Conservation (phyloP, 2,329 filamentous ascomycete species). For the Fusarium anguioides region DNA sequence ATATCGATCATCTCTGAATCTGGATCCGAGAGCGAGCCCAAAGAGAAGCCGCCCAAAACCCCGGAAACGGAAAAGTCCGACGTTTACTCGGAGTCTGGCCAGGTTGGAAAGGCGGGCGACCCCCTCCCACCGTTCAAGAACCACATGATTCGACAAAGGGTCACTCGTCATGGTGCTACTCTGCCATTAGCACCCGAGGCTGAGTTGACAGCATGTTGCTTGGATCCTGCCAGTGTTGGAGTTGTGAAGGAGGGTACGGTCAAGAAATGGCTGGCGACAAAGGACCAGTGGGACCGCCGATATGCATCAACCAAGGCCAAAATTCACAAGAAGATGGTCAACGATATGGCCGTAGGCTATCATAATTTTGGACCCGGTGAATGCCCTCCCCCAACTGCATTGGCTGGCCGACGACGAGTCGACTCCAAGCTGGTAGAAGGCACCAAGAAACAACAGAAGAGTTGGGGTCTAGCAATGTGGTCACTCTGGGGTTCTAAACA, state of each 20-base stretch:
- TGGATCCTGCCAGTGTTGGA: slow-evolving; percentile 75
- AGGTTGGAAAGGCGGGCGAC: slow-evolving; percentile 89
- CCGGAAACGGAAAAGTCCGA: slow-evolving; percentile 27
- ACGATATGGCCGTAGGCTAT: slow-evolving; percentile 78
- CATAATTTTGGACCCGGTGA: slow-evolving; percentile 78
- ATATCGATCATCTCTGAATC: slow-evolving; percentile 79
- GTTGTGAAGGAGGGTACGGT: slow-evolving; percentile 84
- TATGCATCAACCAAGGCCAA: slow-evolving; percentile 76
- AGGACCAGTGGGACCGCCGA: slow-evolving; percentile 76
- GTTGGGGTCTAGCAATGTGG: slow-evolving; percentile 85
- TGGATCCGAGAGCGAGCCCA: slow-evolving; percentile 50
- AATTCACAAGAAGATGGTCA: slow-evolving; percentile 78
- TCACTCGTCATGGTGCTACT: slow-evolving; percentile 81
- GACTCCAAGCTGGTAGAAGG: slow-evolving; percentile 55
- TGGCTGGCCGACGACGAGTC: slow-evolving; percentile 75
- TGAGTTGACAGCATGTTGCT: slow-evolving; percentile 72
- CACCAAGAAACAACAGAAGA: slow-evolving; percentile 69
- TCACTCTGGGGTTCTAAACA: slow-evolving; percentile 89
- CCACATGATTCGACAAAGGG: slow-evolving; percentile 92
- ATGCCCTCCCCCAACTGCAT: slow-evolving; percentile 82
- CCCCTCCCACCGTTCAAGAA: slow-evolving; percentile 81
- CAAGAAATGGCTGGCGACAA: slow-evolving; percentile 83
- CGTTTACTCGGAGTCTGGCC: slow-evolving; percentile 39
- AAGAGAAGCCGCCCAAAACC: slow-evolving; percentile 37
- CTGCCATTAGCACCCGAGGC: slow-evolving; percentile 72